These are phyloP conservation scores for Coleophoma eucalyptorum DNA, from an alignment of 2,329 filamentous ascomycete genomes.

Conservation along the genomic window DNA sequence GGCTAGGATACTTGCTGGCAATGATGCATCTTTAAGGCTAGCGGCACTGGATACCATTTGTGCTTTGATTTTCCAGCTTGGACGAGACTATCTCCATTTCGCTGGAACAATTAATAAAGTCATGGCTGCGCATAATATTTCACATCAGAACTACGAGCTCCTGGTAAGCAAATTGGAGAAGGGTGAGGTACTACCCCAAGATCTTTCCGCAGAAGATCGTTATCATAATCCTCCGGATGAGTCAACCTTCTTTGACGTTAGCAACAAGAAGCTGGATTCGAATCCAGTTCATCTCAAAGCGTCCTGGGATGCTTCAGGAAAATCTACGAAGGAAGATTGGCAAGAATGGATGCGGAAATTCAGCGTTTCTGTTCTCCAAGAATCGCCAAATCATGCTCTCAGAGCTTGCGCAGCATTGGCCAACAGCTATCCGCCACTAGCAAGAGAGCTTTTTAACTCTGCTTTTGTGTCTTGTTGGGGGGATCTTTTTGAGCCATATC, in stretches of 20 bases:
- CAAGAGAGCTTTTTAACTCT: constrained; percentile 94
- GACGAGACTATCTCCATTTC: constrained; percentile 93
- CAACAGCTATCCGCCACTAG: constrained; percentile 85
- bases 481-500: constrained; percentile 93
- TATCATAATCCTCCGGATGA: constrained; percentile 80
- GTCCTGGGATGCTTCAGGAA: constrained; percentile 95
- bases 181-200: constrained; percentile 90
- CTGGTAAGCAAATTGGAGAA: constrained; percentile 91
- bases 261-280: constrained; percentile 91
- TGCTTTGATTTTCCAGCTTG: constrained; percentile 91
- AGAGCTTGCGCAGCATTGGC: constrained; percentile 89
- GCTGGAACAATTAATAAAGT: constrained; percentile 90
- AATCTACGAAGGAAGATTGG: constrained; percentile 98
- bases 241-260: constrained; percentile 74
- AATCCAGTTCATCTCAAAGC: constrained; percentile 97
- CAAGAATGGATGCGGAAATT: constrained; percentile 98
- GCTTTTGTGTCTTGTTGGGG: constrained; percentile 99
- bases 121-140: constrained; percentile 73
- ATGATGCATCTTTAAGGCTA: constrained; percentile 69
- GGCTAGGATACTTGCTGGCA: constrained; percentile 72
- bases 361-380: constrained; percentile 89
- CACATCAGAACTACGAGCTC: constrained; percentile 87
- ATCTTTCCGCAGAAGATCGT: constrained; percentile 80
- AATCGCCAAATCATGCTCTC: constrained; percentile 93
- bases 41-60: constrained; percentile 92